Conservation (phyloP, 1,139 yeast genomes). For the Eremothecium gossypii region DNA sequence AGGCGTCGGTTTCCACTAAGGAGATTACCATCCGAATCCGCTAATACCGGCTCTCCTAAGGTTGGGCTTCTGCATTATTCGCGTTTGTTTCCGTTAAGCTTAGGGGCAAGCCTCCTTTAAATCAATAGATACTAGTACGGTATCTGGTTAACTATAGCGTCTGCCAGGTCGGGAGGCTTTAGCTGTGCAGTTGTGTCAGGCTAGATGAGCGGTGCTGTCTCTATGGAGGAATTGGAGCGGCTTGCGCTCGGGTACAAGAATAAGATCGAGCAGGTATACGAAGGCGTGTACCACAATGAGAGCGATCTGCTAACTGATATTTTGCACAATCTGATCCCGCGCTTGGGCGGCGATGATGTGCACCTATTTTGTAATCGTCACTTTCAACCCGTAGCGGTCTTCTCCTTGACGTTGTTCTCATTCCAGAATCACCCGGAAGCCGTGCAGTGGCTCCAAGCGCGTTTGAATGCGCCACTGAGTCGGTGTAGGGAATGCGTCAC, state of each 20-base stretch:
- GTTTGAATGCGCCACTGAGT: slow-evolving; percentile 34
- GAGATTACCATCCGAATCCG: too few relatives aligned
- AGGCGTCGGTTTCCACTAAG: too few relatives aligned
- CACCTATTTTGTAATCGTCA: slow-evolving; percentile 53
- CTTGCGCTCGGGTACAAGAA: slow-evolving; percentile 12
- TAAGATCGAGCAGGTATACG: slow-evolving; percentile 23
- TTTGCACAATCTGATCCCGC: slow-evolving; percentile 18
- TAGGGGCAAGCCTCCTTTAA: too few relatives aligned
- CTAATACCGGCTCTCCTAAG: too few relatives aligned
- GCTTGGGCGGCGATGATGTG: slow-evolving; percentile 17
- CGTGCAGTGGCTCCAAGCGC: slow-evolving; percentile 36
- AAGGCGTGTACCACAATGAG: slow-evolving; percentile 22
- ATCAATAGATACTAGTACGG: too few relatives aligned
- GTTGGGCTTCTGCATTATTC: too few relatives aligned
- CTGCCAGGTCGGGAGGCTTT: neutral
- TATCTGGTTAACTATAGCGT: too few relatives aligned
- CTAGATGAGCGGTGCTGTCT: slow-evolving; percentile 1
- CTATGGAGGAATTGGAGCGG: slow-evolving; percentile 1
- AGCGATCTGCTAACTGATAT: slow-evolving; percentile 25
- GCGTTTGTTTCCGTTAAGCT: too few relatives aligned
- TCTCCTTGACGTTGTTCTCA: slow-evolving; percentile 50
- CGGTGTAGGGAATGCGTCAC: slow-evolving; percentile 45
- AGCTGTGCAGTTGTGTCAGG: neutral
- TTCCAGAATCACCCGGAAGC: slow-evolving; percentile 40
- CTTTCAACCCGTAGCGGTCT: slow-evolving; percentile 41